phyloP scores from a whole-genome alignment of 202 grass and related monocot genomes.

The Brachypodium distachyon region DNA sequence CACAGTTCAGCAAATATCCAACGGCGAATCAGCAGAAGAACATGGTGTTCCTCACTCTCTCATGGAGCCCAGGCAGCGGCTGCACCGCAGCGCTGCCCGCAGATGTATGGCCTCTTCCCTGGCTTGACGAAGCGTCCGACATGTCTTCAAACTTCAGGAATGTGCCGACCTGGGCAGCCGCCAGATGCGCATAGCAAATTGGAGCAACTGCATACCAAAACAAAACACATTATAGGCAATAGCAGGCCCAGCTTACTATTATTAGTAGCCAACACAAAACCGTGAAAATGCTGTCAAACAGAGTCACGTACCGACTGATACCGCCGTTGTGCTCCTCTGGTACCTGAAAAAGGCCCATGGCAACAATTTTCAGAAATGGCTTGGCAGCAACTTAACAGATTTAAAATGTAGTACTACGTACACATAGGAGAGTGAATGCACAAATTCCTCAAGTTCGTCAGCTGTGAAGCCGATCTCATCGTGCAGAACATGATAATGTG shows the following conservation, averaged over 20 bases:
- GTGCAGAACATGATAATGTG: constrained; percentile 65
- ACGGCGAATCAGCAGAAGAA: constrained; percentile 45
- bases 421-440: constrained; percentile 86
- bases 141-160: constrained; percentile 65
- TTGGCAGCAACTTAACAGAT: not conserved
- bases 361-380: not conserved
- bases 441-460: constrained; percentile 66
- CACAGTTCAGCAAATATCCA: no score
- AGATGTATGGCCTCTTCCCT: constrained; percentile 41
- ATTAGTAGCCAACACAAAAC: not conserved
- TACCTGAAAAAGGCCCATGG: constrained; percentile 46
- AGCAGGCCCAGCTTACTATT: not conserved
- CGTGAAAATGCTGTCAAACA: not conserved
- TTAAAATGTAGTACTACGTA: constrained; percentile 10
- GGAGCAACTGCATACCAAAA: constrained; percentile 46
- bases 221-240: not conserved
- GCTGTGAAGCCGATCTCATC: constrained; percentile 62
- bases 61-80: constrained; percentile 35
- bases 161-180: constrained; percentile 46
- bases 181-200: constrained; percentile 56
- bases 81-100: constrained; percentile 27
- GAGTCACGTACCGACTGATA: constrained; percentile 52
- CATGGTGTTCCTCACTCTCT: constrained; percentile 56
- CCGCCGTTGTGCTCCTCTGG: constrained; percentile 90
- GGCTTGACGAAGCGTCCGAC: constrained; percentile 49